Evolutionary conservation across 371 early-diverging fungal genomes (phyloP).

Genomic region (Umbelopsis sp.): DNA sequence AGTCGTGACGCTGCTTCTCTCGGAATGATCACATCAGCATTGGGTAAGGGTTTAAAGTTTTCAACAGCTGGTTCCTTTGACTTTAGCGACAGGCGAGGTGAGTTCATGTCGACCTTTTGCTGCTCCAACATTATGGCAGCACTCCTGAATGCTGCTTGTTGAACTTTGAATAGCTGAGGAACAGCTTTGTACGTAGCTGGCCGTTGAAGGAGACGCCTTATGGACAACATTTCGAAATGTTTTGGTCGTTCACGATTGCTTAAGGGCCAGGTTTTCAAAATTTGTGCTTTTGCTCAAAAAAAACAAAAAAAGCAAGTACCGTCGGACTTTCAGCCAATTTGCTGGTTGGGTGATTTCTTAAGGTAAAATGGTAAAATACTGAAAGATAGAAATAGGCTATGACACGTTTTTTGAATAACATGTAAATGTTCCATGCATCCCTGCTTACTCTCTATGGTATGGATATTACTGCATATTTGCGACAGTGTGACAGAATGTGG

Average conservation of each 20-base stretch:
- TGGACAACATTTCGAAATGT: background rate
- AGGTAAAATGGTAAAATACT: no score
- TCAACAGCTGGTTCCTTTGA: background rate
- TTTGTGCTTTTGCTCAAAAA: background rate
- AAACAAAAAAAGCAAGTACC: background rate
- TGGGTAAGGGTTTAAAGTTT: slow-evolving; percentile 2
- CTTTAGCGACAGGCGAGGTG: background rate
- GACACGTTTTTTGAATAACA: no score
- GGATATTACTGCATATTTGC: no score
- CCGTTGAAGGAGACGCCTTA: background rate
- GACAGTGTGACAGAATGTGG: no score
- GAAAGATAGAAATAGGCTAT: no score
- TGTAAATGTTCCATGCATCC: no score
- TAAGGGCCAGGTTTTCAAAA: no score
- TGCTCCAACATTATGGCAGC: background rate
- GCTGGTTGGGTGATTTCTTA: no score
- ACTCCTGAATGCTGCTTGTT: background rate
- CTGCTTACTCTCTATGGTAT: no score
- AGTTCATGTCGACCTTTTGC: background rate
- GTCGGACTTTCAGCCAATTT: no score
- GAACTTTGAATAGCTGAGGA: background rate
- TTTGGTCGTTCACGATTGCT: no score
- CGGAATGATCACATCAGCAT: background rate
- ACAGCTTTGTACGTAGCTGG: background rate
- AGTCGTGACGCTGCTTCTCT: slow-evolving; percentile 31